Conservation (phyloP, 495 filamentous ascomycete genomes). For the Penicillium canariense region DNA sequence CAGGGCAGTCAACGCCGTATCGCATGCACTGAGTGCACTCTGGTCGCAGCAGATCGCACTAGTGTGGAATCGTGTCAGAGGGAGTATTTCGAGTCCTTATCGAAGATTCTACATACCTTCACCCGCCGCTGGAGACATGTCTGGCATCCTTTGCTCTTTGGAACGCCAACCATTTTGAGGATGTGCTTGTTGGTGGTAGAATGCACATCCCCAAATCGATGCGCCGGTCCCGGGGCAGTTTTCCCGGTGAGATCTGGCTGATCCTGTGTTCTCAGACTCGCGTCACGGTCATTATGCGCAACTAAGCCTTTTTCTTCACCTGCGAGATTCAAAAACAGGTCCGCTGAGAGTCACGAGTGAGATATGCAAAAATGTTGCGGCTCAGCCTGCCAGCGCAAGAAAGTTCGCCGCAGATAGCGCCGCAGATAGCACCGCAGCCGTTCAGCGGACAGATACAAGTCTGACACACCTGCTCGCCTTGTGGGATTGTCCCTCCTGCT, state of each 20-base stretch:
- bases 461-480: background rate
- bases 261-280: background rate
- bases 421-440: background rate
- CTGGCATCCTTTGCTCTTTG: constrained; percentile 41
- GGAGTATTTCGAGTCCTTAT: background rate
- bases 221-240: background rate
- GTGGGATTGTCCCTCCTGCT: background rate
- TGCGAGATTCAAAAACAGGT: background rate
- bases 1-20: constrained; percentile 29
- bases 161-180: constrained; percentile 39
- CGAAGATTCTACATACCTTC: constrained; percentile 13
- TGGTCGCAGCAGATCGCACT: constrained; percentile 31
- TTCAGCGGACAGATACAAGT: background rate
- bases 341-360: background rate
- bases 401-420: background rate
- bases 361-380: background rate
- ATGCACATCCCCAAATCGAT: background rate
- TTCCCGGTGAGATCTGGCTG: background rate
- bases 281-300: background rate
- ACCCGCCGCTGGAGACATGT: constrained; percentile 35
- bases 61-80: background rate
- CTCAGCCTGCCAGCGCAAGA: background rate
- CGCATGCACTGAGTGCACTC: constrained; percentile 29
- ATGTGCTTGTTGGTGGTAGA: background rate
- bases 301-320: background rate